Evolutionary conservation across 2,329 filamentous ascomycete genomes (phyloP).

Genomic region (Dothistroma pini): DNA sequence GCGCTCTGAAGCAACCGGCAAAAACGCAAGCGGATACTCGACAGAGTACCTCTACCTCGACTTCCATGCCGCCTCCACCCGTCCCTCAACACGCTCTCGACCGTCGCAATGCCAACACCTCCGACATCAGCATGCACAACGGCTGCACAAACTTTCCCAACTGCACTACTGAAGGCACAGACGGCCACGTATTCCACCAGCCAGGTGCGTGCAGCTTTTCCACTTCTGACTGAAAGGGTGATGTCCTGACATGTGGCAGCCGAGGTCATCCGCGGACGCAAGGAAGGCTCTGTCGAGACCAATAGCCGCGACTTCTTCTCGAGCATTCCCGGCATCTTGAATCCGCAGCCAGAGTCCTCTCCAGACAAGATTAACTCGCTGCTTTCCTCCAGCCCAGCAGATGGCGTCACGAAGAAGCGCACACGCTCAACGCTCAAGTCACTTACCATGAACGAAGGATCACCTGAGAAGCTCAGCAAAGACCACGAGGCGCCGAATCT

Average conservation of each 20-base stretch:
- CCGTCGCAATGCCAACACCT: slow-evolving; percentile 21
- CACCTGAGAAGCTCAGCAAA: slow-evolving; percentile 25
- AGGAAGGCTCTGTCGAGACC: slow-evolving; percentile 25
- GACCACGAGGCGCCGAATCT: slow-evolving; percentile 12
- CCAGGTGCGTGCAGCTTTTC: slow-evolving; percentile 7
- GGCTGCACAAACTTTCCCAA: slow-evolving; percentile 30
- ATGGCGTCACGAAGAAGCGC: slow-evolving; percentile 26
- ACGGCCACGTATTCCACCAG: slow-evolving; percentile 25
- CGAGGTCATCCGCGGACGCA: slow-evolving; percentile 25
- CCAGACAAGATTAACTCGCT: slow-evolving; percentile 10
- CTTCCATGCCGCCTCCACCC: slow-evolving; percentile 29
- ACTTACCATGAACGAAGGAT: slow-evolving; percentile 23
- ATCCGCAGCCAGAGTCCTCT: slow-evolving; percentile 7
- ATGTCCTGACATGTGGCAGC: slow-evolving; percentile 6
- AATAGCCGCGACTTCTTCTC: slow-evolving; percentile 28
- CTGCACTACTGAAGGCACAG: slow-evolving; percentile 30
- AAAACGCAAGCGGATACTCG: background rate
- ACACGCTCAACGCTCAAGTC: slow-evolving; percentile 26
- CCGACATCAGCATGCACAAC: slow-evolving; percentile 37
- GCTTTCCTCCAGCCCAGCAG: slow-evolving; percentile 15
- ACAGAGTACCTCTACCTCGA: slow-evolving; percentile 19
- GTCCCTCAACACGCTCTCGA: slow-evolving; percentile 21
- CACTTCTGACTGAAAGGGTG: background rate
- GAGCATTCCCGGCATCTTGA: slow-evolving; percentile 17
- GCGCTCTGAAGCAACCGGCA: slow-evolving; percentile 16